Percentiles rank a stretch among this genome's conserved stretches.
Conservation (phyloP, 129 eudicot species). For the Cynara cardunculus region DNA sequence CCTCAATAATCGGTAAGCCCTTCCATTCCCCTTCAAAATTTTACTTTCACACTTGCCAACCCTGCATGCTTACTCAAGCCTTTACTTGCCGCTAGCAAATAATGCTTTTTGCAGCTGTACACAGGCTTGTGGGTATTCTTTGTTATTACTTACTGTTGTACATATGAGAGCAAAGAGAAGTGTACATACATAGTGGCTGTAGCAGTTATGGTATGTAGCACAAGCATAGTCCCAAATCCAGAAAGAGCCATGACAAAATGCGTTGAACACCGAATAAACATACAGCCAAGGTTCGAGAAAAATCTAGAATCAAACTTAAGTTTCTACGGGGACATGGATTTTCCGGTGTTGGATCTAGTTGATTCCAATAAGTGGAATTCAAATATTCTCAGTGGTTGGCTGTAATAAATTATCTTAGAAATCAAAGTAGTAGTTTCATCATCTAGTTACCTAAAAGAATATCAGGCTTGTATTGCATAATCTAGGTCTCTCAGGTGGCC, state of each 20-base stretch:
- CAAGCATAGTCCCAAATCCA: background rate
- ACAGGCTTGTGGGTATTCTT: background rate
- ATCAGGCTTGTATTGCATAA: background rate
- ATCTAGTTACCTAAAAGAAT: background rate
- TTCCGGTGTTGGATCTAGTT: background rate
- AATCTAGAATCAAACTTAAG: background rate
- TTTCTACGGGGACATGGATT: background rate
- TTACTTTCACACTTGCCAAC: background rate
- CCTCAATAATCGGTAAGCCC: constrained; percentile 51
- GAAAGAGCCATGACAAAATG: background rate
- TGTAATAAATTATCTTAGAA: background rate
- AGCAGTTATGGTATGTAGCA: background rate
- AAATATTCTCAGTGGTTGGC: background rate
- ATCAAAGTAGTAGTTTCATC: background rate
- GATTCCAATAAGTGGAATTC: background rate
- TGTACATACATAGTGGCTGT: background rate
- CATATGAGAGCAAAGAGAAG: background rate
- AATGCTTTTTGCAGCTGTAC: background rate
- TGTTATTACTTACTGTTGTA: background rate
- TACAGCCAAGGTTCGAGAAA: background rate
- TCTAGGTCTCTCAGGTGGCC: background rate
- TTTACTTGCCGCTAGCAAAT: background rate
- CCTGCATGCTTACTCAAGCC: background rate
- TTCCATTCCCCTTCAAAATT: background rate
- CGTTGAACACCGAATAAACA: background rate